Base-by-base conservation (phyloP, 73 alveolate genomes). In the Paramecium primaurelia region DNA sequence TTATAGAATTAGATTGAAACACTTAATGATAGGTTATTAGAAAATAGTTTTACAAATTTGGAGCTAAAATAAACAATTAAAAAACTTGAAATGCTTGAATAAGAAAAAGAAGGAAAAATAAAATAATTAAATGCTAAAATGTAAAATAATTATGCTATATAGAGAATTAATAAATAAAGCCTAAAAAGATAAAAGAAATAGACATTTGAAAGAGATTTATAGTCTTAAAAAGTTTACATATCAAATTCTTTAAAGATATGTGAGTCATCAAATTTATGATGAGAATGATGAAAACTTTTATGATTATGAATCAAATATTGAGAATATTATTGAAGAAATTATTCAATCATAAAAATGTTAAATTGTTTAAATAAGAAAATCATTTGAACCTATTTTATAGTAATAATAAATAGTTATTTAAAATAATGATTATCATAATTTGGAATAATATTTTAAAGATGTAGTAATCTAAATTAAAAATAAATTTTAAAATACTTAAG, bases 81-180 rank as follows among this genome's bases (percentile, higher is more conserved):
- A 34, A 64, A 64, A 26, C 47, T 64, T 28, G 84, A 64, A 64
- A 64, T 64, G 49, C 47, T 32, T 9, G 84, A 64, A 7, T 6
- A 64, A 34, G 84, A 64, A 64, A 64, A 64, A 28, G 84, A 64
- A 64, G 42, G 42, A 14, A 64, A 64, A 10, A 64, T 64, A 3
- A 64, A 64, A n/a, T 64, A 28, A 64, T 34, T 64, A 32, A 64
- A 64, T 64, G 18, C 42, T 32, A 64, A 64, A n/a, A 64, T 64
- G 84, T 64, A 64, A 26, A 28, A 64, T 34, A 8, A 28, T 32
- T 32, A 6, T 64, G 18, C 47, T 32, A 32, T 28, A 64, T 34
- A 64, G 84, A 64, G 84, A 64, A 14, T 64, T 64, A 64, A 64
- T 64, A 14, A 64, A 64, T 64, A 64, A 64, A 28, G 84, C 84